Conservation (phyloP, 306 rosid genomes). For the Prunus mongolica region DNA sequence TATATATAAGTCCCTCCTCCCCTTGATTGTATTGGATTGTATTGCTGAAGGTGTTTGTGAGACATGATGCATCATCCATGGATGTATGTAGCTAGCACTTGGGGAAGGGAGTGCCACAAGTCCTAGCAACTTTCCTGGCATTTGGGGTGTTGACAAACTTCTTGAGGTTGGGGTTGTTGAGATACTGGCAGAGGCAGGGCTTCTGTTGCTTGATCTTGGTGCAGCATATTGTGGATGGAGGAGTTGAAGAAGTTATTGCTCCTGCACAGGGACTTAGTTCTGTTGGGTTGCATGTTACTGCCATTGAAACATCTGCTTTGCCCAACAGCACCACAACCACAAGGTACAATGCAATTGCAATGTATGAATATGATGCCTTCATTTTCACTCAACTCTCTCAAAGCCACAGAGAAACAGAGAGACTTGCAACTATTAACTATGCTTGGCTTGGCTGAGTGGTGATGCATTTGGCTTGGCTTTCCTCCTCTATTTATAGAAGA, state of each 20-base stretch:
- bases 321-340: slow-evolving; percentile 48
- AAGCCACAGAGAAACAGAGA: not conserved
- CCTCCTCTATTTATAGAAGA: slow-evolving; percentile 54
- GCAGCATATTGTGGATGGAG: slow-evolving; percentile 81
- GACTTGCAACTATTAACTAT: not conserved
- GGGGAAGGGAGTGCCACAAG: slow-evolving; percentile 96
- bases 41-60: not conserved
- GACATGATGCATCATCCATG: not conserved
- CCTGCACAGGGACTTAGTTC: slow-evolving; percentile 84
- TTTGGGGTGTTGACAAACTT: slow-evolving; percentile 87
- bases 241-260: slow-evolving; percentile 74
- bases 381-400: slow-evolving; percentile 35
- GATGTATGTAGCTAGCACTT: slow-evolving; percentile 41
- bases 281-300: slow-evolving; percentile 80
- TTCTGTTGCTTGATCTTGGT: slow-evolving; percentile 88
- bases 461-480: slow-evolving; percentile 31
- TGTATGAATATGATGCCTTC: slow-evolving; percentile 52
- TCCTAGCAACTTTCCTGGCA: slow-evolving; percentile 86
- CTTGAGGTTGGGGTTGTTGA: slow-evolving; percentile 84
- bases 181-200: slow-evolving; percentile 93
- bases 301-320: slow-evolving; percentile 45
- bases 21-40: too few species aligned
- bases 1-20: not conserved
- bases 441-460: slow-evolving; percentile 26
- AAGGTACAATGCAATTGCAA: slow-evolving; percentile 38